Evolutionary conservation across 805 yeast species (phyloP), one percentile per base, ranked within the genome.

Genomic region (Sungouiozyma ichnusensis): DNA sequence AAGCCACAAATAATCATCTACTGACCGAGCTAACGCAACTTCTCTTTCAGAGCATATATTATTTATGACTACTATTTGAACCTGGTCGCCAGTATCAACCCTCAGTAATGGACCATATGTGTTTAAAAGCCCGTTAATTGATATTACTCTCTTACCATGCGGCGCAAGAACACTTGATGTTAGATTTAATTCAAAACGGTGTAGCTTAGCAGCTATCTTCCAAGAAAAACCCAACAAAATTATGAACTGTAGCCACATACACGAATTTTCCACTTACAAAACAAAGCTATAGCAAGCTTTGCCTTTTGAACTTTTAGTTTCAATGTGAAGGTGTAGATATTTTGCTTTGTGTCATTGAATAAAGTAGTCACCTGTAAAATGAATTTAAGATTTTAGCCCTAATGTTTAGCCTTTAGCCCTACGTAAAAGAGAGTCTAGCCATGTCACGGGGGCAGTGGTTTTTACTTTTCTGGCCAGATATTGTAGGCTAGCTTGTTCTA

Each of bases 101-200:
- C 51, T 42, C n/a, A 57, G 43, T 3, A 41, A 27, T 14, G 63
- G 60, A 4, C 61, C 60, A 41, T 49, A 49, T 3, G 54, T 43
- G 16, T 44, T 37, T 17, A 20, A 18, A 14, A 38, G 19, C 5
- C 47, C 56, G 37, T 55, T 58, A n/a, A 58, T 43, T 0, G 58
- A 46, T 13, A 58, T 48, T 13, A 52, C 46, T 24, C 51, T 44
- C 24, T 53, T 48, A n/a, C 50, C 52, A 11, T 11, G 6, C 6
- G 6, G 9, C 11, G 6, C 29, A 6, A 24, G 11, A 7, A 11
- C 11, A 11, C 6, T 24, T 24, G 29, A 24, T 11, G 29, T 24
- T 24, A 24, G 11, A 24, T 24, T 24, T 11, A 24, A 24, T 7
- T 24, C 29, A 24, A 24, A 24, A 7, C 29, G 6, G 11, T 11